phyloP scores from a whole-genome alignment of 768 basidiomycete genomes.

The Serendipita vermifera region DNA sequence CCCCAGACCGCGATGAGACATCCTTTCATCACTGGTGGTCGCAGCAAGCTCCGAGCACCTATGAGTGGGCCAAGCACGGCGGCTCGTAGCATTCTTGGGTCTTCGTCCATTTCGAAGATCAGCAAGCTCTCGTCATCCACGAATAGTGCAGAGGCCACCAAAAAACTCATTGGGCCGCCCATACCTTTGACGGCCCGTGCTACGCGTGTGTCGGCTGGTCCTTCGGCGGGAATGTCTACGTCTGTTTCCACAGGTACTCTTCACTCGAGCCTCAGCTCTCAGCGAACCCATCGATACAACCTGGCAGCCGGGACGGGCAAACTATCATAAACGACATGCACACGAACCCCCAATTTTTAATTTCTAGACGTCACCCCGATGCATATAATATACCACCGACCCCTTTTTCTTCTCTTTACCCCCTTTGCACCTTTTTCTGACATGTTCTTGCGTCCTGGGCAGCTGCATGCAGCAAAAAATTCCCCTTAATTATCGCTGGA shows the following conservation, averaged over 20 bases:
- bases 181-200: conserved; percentile 70
- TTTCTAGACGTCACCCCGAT: no score
- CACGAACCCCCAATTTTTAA: neutral
- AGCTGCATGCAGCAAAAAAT: no score
- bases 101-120: conserved; percentile 30
- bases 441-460: no score
- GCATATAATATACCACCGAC: no score
- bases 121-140: conserved; percentile 32
- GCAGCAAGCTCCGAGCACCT: conserved; percentile 35
- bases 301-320: conserved; percentile 4
- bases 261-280: neutral
- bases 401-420: no score
- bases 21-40: conserved; percentile 65
- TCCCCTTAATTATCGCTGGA: no score
- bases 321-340: neutral
- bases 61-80: conserved; percentile 29
- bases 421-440: no score
- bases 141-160: conserved; percentile 60
- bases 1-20: conserved; percentile 87
- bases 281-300: conserved; percentile 1
- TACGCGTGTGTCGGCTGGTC: conserved; percentile 5
- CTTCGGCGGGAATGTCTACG: neutral
- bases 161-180: conserved; percentile 84
- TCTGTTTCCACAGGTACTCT: neutral
- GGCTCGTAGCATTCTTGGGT: conserved; percentile 40